Conservation (phyloP, 2,329 filamentous ascomycete genomes). For the Paraconiothyrium brasiliense region DNA sequence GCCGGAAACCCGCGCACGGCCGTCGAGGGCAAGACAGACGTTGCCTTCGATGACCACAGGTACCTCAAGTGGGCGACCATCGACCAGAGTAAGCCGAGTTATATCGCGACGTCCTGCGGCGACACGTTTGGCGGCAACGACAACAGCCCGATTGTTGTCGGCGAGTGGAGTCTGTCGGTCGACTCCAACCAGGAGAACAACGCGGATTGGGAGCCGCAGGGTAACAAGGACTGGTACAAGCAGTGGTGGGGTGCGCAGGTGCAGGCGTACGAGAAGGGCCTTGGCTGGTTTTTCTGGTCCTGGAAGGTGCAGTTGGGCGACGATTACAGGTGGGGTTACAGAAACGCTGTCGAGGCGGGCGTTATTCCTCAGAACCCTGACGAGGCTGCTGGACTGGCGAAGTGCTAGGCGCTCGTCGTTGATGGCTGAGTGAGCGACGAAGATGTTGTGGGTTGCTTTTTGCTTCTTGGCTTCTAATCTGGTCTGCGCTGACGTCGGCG, state of each 20-base stretch:
- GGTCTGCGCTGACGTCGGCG: neutral
- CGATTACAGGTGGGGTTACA: constrained; percentile 63
- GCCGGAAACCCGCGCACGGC: constrained; percentile 62
- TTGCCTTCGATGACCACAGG: constrained; percentile 67
- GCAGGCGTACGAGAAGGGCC: constrained; percentile 62
- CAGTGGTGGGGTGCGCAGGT: constrained; percentile 68
- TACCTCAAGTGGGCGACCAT: constrained; percentile 67
- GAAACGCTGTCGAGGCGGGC: constrained; percentile 42
- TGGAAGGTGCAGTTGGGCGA: constrained; percentile 63
- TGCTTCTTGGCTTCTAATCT: constrained; percentile 3
- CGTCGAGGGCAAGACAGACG: constrained; percentile 54
- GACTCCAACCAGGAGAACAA: constrained; percentile 59
- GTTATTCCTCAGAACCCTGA: constrained; percentile 30
- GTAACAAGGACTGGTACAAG: constrained; percentile 61
- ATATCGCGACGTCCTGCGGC: constrained; percentile 62
- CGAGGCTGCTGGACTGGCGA: constrained; percentile 22
- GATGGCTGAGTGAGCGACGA: neutral
- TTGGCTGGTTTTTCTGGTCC: constrained; percentile 69
- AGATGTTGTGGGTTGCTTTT: neutral
- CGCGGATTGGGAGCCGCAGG: constrained; percentile 53
- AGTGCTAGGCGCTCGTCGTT: constrained; percentile 12
- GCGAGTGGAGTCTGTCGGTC: constrained; percentile 67
- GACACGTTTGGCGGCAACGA: constrained; percentile 54
- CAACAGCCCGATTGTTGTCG: constrained; percentile 60
- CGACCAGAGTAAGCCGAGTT: constrained; percentile 56